Base-by-base conservation (phyloP, 2,329 filamentous ascomycete genomes). In the Pseudocercospora fijiensis region DNA sequence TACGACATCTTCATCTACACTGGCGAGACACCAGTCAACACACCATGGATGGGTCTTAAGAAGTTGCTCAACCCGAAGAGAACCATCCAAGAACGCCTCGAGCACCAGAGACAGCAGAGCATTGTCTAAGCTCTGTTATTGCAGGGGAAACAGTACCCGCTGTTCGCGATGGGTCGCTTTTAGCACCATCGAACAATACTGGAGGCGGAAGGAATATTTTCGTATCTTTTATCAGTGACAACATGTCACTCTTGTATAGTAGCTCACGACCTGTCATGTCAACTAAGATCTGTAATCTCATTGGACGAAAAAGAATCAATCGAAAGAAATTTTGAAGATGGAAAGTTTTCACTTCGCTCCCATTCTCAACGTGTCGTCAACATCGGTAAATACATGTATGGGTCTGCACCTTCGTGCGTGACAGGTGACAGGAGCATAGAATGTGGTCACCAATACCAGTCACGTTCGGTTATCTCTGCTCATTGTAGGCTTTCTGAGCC, bases 1-100 rank as follows among this genome's bases (percentile, higher is more conserved):
- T 90, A 90, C 71, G 88, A 90, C 73, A 72, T 85, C 1, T 87
- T 90, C 74, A 79, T 90, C 58, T 90, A 86, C 73, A 88, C 85
- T 0, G 88, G 88, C 18, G 73, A 72, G 7, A 69, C 85, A 16
- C 87, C 87, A 4, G 79, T 90, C 68, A 90, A 90, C 74, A 86
- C 81, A 0, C 86, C 86, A 0, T 86, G 79, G 76, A 67, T 75
- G 41, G 74, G 74, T 9, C 60, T 75, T 16, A 66, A 62, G 24
- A 65, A 72, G 27, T 26, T 73, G 7, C 26, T 70, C 27, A 66
- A 71, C 49, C 73, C 73, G n/a, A 60, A 68, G 28, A 57, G 57
- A 26, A 67, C 71, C 5, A 63, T 72, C 20, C 30, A 58, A 24
- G 61, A 69, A 6, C 65, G 72, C 16, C 52, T 73, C 13, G 58